Evolutionary conservation across 768 basidiomycete genomes (phyloP).

Genomic region (Candolleomyces aberdarensis): DNA sequence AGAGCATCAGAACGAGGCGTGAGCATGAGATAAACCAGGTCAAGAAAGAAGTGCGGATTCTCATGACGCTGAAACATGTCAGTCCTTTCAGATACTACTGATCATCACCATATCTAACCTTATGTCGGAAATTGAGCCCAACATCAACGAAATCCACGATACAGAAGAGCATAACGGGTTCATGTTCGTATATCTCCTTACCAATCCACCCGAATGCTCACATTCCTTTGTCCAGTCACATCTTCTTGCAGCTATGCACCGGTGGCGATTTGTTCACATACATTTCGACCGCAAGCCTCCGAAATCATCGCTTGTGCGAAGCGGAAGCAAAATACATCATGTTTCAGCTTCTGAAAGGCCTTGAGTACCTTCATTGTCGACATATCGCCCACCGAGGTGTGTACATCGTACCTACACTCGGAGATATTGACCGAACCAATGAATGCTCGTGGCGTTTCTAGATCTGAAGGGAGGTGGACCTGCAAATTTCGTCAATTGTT

Average conservation of each 20-base stretch:
- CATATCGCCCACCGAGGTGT: constrained; percentile 78
- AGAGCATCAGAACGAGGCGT: constrained; percentile 67
- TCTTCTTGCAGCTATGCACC: constrained; percentile 82
- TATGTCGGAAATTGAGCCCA: constrained; percentile 47
- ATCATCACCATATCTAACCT: neutral
- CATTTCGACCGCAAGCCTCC: constrained; percentile 58
- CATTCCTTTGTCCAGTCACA: constrained; percentile 40
- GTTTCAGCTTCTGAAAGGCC: constrained; percentile 84
- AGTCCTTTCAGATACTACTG: constrained; percentile 16
- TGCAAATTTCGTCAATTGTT: neutral
- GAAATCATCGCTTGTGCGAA: constrained; percentile 56
- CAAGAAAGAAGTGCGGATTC: constrained; percentile 76
- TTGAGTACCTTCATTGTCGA: constrained; percentile 84
- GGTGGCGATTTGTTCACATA: constrained; percentile 89
- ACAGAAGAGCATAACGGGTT: constrained; percentile 61
- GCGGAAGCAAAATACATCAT: constrained; percentile 84
- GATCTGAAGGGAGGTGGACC: constrained; percentile 56
- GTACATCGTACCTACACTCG: constrained; percentile 7
- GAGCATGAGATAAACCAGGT: constrained; percentile 57
- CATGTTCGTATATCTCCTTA: constrained; percentile 39
- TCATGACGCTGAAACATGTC: constrained; percentile 72
- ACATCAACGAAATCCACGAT: constrained; percentile 76
- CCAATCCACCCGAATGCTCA: neutral
- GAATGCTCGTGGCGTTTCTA: constrained; percentile 19
- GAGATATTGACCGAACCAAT: neutral